Base-by-base conservation (phyloP, 495 filamentous ascomycete species). In the Annulohypoxylon bovei region DNA sequence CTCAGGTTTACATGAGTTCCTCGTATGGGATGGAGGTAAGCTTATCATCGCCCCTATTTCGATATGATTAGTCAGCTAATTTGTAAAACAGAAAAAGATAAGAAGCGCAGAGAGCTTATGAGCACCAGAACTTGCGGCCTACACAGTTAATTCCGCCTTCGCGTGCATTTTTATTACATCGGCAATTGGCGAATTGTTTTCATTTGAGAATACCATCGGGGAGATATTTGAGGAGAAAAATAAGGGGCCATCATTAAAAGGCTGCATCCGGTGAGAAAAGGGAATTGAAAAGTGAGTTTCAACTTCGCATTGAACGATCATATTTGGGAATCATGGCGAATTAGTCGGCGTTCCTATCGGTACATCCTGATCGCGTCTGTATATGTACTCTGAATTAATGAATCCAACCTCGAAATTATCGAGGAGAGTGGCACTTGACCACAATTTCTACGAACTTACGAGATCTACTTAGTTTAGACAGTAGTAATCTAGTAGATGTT, bases 1-100 rank as follows among this genome's bases (percentile, higher is more conserved):
- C 30, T 88, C 84, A 64, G 96, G 85, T 64, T 84, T 99, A 70
- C 93, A 98, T 76, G 96, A 99, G 81, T 97, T 98, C 83, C 81
- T 97, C 75, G 85, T 94, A 18, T 99, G 93, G 79, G 95, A 99
- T 78, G 84, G 88, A 85, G 88, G 92, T 94, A 75, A 60, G 80
- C 79, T 28, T 14, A 39, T 47, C 4, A 12, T 62, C 32, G 6
- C 23, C 39, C 52, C 14, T 46, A 8, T 27, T 25, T 39, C 18
- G 12, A 1, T 9, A 8, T 54, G 23, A 44, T 12, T 78, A 71
- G 81, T 62, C 49, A 62, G 68, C 80, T 80, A 67, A 81, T 73
- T 60, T 37, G n/a, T 32, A 20, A 60, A 47, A 81, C 76, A 92
- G 91, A 80, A 74, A 94, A 92, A 78, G 91, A 93, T 74, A 88